phyloP scores from a whole-genome alignment of 2,329 filamentous ascomycete genomes.

The Aspergillus fijiensis region DNA sequence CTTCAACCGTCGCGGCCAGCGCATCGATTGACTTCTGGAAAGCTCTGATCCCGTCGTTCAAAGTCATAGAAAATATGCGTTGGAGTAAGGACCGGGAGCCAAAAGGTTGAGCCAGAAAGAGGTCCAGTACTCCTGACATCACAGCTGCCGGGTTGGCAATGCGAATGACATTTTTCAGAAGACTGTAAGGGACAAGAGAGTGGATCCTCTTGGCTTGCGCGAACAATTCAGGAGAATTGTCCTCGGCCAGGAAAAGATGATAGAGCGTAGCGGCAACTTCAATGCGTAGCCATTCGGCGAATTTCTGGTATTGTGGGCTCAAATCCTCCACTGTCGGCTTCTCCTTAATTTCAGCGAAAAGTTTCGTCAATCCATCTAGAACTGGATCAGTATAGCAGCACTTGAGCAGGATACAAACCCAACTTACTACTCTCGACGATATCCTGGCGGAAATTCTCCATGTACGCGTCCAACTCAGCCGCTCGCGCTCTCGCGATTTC shows the following conservation, averaged over 20 bases:
- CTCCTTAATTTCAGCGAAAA: conserved; percentile 89
- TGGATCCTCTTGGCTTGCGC: conserved; percentile 93
- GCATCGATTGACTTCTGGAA: conserved; percentile 86
- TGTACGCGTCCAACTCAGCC: conserved; percentile 91
- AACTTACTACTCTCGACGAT: conserved; percentile 70
- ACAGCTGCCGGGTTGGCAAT: conserved; percentile 95
- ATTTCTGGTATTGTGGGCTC: conserved; percentile 94
- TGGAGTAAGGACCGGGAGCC: conserved; percentile 87
- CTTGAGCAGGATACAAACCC: not conserved
- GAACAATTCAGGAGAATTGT: conserved; percentile 95
- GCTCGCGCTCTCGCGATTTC: conserved; percentile 90
- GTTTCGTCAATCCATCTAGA: conserved; percentile 77
- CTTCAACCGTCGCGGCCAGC: conserved; percentile 74
- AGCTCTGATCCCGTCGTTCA: conserved; percentile 83
- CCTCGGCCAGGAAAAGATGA: conserved; percentile 93
- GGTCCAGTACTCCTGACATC: conserved; percentile 91
- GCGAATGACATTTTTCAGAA: conserved; percentile 95
- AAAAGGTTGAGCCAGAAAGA: conserved; percentile 94
- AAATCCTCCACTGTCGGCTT: conserved; percentile 85
- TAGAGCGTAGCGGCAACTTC: conserved; percentile 96
- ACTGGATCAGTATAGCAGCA: conserved; percentile 21
- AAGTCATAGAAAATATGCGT: conserved; percentile 86
- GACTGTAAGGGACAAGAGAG: conserved; percentile 85
- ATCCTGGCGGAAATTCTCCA: conserved; percentile 75
- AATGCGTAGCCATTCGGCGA: conserved; percentile 96